These are phyloP conservation scores for Cornus suecica DNA, from an alignment of 148 eudicot species.

Conservation along the genomic window DNA sequence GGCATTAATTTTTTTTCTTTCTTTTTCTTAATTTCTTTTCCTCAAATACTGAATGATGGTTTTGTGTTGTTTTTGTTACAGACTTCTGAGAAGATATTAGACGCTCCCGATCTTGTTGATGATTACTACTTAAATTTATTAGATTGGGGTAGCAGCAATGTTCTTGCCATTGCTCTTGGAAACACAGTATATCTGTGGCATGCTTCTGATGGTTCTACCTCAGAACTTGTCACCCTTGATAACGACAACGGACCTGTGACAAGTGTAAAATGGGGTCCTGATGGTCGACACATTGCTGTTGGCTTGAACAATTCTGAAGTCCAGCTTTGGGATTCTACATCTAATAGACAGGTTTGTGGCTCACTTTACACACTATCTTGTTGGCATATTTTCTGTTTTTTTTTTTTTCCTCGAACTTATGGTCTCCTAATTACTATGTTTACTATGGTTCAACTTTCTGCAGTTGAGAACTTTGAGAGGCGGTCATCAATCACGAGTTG, in stretches of 20 bases:
- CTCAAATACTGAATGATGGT: no score
- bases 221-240: conserved; percentile 79
- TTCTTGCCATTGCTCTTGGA: conserved; percentile 91
- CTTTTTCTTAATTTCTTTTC: no score
- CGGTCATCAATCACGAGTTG: conserved; percentile 74
- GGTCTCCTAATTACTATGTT: no score
- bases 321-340: conserved; percentile 90
- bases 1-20: no score
- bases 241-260: conserved; percentile 88
- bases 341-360: conserved; percentile 61
- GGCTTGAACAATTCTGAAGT: conserved; percentile 85
- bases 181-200: conserved; percentile 87
- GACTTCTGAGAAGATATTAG: conserved; percentile 84
- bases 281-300: conserved; percentile 79
- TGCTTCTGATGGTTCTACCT: conserved; percentile 72
- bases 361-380: no score
- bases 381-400: no score
- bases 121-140: conserved; percentile 86
- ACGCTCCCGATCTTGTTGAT: conserved; percentile 86
- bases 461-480: conserved; percentile 85
- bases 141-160: conserved; percentile 91
- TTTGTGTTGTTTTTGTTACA: conserved; percentile 26
- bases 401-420: no score
- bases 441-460: background rate
- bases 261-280: conserved; percentile 97